Percentiles rank a stretch among this genome's conserved stretches.
These are phyloP conservation scores for Ambrosiella beaveri DNA, from an alignment of 2,329 filamentous ascomycete species.

Conservation along the genomic window DNA sequence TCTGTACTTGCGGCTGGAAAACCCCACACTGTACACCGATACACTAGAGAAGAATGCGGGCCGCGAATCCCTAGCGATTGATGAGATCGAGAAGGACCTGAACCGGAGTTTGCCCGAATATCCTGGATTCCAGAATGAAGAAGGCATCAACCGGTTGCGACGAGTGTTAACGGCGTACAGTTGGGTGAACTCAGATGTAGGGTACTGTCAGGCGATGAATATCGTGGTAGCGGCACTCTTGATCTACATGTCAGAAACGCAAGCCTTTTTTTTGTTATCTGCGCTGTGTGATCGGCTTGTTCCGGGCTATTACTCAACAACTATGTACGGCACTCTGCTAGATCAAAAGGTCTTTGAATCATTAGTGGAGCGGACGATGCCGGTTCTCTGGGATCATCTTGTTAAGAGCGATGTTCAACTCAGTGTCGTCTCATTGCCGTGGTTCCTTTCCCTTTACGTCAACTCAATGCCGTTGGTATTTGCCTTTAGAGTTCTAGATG, in stretches of 20 bases:
- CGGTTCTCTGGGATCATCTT: slow-evolving; percentile 94
- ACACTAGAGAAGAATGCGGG: slow-evolving; percentile 72
- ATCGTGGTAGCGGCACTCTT: slow-evolving; percentile 95
- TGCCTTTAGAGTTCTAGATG: slow-evolving; percentile 87
- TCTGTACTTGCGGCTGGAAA: slow-evolving; percentile 71
- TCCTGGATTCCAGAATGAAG: slow-evolving; percentile 88
- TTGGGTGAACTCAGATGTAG: slow-evolving; percentile 89
- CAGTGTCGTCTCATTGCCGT: slow-evolving; percentile 89
- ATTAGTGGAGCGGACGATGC: slow-evolving; percentile 97
- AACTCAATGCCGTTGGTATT: slow-evolving; percentile 99
- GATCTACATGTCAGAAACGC: slow-evolving; percentile 94
- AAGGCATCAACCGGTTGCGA: slow-evolving; percentile 77
- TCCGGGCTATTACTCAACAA: slow-evolving; percentile 94
- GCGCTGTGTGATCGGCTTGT: slow-evolving; percentile 82
- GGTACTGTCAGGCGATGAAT: slow-evolving; percentile 99
- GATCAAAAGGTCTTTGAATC: slow-evolving; percentile 97
- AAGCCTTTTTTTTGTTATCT: slow-evolving; percentile 88
- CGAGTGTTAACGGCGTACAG: slow-evolving; percentile 92
- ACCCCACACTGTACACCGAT: slow-evolving; percentile 66
- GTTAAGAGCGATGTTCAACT: slow-evolving; percentile 92
- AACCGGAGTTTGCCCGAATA: slow-evolving; percentile 95
- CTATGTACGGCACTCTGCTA: slow-evolving; percentile 95
- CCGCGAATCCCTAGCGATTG: slow-evolving; percentile 80
- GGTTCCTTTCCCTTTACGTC: slow-evolving; percentile 96
- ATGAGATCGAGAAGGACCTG: slow-evolving; percentile 97